Evolutionary conservation across 306 rosid genomes (phyloP).

Genomic region (Malus domestica): ASM211411v1 NC_041799.1:11832001-11832500

Average conservation of each 20-base stretch:
- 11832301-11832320: slow-evolving; percentile 80
- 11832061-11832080: slow-evolving; percentile 89
- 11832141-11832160: slow-evolving; percentile 92
- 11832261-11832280: slow-evolving; percentile 99
- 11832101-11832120: slow-evolving; percentile 93
- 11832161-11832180: slow-evolving; percentile 90
- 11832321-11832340: slow-evolving; percentile 74
- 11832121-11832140: slow-evolving; percentile 99
- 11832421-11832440: neutral
- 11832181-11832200: slow-evolving; percentile 3
- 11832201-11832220: neutral
- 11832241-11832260: slow-evolving; percentile 43
- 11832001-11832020: neutral
- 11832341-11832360: slow-evolving; percentile 38
- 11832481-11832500: slow-evolving; percentile 91
- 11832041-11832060: slow-evolving; percentile 10
- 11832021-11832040: slow-evolving; percentile 13
- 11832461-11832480: slow-evolving; percentile 78
- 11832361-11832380: neutral
- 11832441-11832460: slow-evolving; percentile 56
- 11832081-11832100: slow-evolving; percentile 96
- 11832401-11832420: slow-evolving; percentile 5
- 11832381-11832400: neutral
- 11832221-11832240: slow-evolving; percentile 12
- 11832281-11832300: slow-evolving; percentile 86